phyloP scores from a whole-genome alignment of 2,329 filamentous ascomycete species.

The Aspergillus persii region DNA sequence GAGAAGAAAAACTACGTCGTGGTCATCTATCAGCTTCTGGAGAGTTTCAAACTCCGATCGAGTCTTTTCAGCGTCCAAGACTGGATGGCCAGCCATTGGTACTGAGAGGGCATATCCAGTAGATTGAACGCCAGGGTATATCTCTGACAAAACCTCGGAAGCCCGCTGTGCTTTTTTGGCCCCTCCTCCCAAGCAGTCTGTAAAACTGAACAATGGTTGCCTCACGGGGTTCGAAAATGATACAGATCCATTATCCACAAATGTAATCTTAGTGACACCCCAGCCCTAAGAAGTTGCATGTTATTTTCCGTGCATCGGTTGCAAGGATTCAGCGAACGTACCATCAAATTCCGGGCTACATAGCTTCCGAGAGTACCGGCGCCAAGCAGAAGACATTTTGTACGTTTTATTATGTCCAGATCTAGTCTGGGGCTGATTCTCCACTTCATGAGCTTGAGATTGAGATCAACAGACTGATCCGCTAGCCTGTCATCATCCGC shows the following conservation, averaged over 20 bases:
- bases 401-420: slow-evolving; percentile 82
- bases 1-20: slow-evolving; percentile 92
- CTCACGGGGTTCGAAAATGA: slow-evolving; percentile 96
- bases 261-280: slow-evolving; percentile 93
- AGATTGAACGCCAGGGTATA: slow-evolving; percentile 86
- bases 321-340: slow-evolving; percentile 21
- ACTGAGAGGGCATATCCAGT: slow-evolving; percentile 79
- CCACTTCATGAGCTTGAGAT: slow-evolving; percentile 99
- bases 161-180: slow-evolving; percentile 79
- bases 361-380: slow-evolving; percentile 93
- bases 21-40: slow-evolving; percentile 70
- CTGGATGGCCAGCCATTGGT: slow-evolving; percentile 92
- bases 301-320: not conserved
- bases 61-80: slow-evolving; percentile 68
- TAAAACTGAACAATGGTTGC: slow-evolving; percentile 86
- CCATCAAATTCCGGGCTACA: slow-evolving; percentile 82
- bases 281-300: slow-evolving; percentile 57
- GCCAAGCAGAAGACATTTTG: slow-evolving; percentile 85
- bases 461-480: slow-evolving; percentile 92
- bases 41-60: slow-evolving; percentile 74
- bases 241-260: slow-evolving; percentile 88
- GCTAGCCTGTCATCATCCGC: slow-evolving; percentile 56
- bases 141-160: slow-evolving; percentile 74
- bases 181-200: slow-evolving; percentile 83
- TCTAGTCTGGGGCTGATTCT: slow-evolving; percentile 85